Base-by-base conservation (phyloP, 331 rosid species). In the Cydonia oblonga region DNA sequence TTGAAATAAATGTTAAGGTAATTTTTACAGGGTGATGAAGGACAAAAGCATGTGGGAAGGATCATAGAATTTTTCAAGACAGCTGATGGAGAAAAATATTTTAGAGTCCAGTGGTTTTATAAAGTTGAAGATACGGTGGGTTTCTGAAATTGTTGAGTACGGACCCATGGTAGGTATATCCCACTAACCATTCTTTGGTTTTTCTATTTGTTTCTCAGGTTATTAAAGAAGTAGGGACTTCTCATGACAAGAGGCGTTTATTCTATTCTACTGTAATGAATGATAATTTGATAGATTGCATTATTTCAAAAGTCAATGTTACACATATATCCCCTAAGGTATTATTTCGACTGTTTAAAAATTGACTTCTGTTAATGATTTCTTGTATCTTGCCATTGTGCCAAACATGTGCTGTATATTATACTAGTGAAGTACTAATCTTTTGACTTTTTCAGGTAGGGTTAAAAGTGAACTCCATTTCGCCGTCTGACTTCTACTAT, bases 81-180 rank as follows among this genome's bases (percentile, higher is more conserved):
- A 83, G 84, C 91, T 57, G 79, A 84, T 62, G 84, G 79, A 46
- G 78, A 82, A 76, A 75, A 82, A 25, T 90, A 89, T 84, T 90
- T 93, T 75, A 85, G 97, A 81, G 96, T 84, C 72, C 98, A 90
- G 75, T 93, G 98, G 97, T 93, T 90, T 86, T 93, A 89, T 75
- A 81, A 86, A 75, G 86, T 89, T 80, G 88, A 93, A 87, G 97
- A 93, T 78, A 93, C 98, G 22, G 98, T 93, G 85, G 87, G 89
- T 71, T 68, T 81, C 33, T 42, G 35, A 52, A 58, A 32, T 33
- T 56, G 26, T 71, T 40, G 75, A 69, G 66, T 49, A 60, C 69
- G 57, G 54, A 72, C 64, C 58, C 54, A 63, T 73, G 44, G 24
- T 33, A 58, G 35, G 24, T 12, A 71, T 26, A 63, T 64, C 67